Percentiles rank a stretch among this genome's conserved stretches.
Evolutionary conservation across 2,329 filamentous ascomycete genomes (phyloP).

Genomic region (Lachnellula arida): DNA sequence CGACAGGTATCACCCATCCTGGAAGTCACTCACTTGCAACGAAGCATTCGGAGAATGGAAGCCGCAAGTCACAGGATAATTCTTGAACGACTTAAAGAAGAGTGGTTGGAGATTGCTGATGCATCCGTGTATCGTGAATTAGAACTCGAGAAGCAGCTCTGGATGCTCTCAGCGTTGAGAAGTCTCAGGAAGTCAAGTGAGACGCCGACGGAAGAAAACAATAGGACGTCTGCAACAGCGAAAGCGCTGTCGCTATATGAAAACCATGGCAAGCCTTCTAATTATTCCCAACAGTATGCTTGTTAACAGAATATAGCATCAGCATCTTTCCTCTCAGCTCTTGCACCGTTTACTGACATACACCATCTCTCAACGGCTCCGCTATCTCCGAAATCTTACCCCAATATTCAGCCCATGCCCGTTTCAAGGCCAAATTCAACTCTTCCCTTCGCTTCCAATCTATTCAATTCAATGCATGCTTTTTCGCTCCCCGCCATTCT

Average conservation of each 20-base stretch:
- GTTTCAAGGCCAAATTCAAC: constrained; percentile 33
- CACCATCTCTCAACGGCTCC: constrained; percentile 39
- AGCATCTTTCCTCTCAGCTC: constrained; percentile 30
- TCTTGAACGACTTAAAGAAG: constrained; percentile 50
- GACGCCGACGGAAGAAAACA: constrained; percentile 27
- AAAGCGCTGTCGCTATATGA: constrained; percentile 30
- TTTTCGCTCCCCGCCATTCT: constrained; percentile 53
- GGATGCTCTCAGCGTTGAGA: constrained; percentile 56
- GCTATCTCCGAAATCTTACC: constrained; percentile 33
- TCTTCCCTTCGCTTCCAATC: constrained; percentile 32
- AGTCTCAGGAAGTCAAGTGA: constrained; percentile 33
- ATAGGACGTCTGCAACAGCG: not conserved
- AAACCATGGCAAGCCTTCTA: constrained; percentile 26
- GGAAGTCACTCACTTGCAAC: constrained; percentile 40
- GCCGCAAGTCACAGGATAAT: constrained; percentile 47
- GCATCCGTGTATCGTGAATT: constrained; percentile 46
- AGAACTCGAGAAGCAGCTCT: constrained; percentile 53
- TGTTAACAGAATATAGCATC: constrained; percentile 20
- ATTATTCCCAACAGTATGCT: not conserved
- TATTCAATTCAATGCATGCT: constrained; percentile 48
- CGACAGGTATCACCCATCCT: not conserved
- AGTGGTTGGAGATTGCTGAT: constrained; percentile 42
- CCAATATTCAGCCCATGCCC: constrained; percentile 32
- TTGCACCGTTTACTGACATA: constrained; percentile 35
- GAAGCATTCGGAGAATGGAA: constrained; percentile 52